Evolutionary conservation across 1,284 basidiomycete species (phyloP), one percentile per base, ranked within the genome.

Genomic region (Inonotus obliquus): DNA sequence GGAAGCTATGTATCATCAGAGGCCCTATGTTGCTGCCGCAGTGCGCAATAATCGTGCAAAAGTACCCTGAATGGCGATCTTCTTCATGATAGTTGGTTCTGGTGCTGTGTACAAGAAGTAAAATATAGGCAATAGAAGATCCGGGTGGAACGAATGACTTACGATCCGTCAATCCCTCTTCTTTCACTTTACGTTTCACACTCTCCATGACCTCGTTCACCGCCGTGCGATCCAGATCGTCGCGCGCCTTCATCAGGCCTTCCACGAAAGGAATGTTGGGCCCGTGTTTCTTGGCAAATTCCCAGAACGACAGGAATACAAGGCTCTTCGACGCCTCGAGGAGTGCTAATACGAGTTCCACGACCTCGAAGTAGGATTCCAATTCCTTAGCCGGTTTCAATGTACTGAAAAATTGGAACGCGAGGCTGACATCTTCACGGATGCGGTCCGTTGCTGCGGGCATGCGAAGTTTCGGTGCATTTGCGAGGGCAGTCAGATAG

Each of bases 141-240:
- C 27, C 44, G 41, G 41, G 47, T 47, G 32, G n/a, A 47, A 17
- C 52, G 41, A 62, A 47, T 49, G 3, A 85, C 92, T 79, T 74
- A 94, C 93, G 92, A 75, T 95, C 93, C 39, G 79, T 79, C 60
- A 96, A 73, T 17, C 83, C 83, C 69, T 96, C 94, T 39, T 96
- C 93, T 71, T 89, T 94, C 21, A 94, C 92, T 72, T 96, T 98
- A 57, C 94, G 83, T 73, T 89, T 92, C 63, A 98, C 82, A 62
- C 89, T 93, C 37, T 98, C 96, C 92, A 98, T 97, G 55, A 97
- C 89, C 60, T 97, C 94, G 67, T 77, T 88, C n/a, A 91, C 91
- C 11, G 87, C 85, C 1, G 88, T 84, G 41, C 93, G 85, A 74
- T 98, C 96, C 60, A 98, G 78, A 75, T 99, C 96, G 65, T 92